Conservation (phyloP, 805 yeast species). For the Candida alai region DNA sequence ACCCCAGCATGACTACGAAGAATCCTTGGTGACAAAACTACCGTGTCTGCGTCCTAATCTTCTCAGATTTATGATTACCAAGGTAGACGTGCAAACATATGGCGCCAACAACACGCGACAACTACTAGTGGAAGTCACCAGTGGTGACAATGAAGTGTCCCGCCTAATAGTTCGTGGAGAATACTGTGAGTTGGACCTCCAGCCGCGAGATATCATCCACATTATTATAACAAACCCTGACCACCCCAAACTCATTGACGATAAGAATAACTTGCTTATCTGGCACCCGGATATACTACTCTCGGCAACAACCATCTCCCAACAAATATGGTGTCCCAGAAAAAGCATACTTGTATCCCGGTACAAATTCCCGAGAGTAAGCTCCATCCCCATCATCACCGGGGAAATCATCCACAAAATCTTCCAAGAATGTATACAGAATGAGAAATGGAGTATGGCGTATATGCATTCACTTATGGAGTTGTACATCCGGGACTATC, state of each 20-base stretch:
- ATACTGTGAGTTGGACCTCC: conserved; percentile 49
- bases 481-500: conserved; percentile 36
- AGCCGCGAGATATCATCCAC: conserved; percentile 57
- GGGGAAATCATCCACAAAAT: conserved; percentile 82
- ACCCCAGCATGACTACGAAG: conserved; percentile 3
- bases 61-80: conserved; percentile 44
- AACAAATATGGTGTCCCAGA: conserved; percentile 69
- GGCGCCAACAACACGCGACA: conserved; percentile 35
- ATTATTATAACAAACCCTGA: conserved; percentile 45
- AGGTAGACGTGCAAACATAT: conserved; percentile 18
- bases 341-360: conserved; percentile 59
- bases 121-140: conserved; percentile 50
- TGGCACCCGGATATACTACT: conserved; percentile 81
- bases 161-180: conserved; percentile 59
- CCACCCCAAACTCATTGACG: conserved; percentile 47
- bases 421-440: conserved; percentile 55
- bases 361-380: conserved; percentile 60
- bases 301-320: conserved; percentile 79
- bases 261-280: conserved; percentile 58
- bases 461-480: conserved; percentile 40
- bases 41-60: conserved; percentile 39
- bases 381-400: conserved; percentile 60
- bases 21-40: background rate
- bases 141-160: conserved; percentile 24
- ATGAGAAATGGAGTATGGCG: conserved; percentile 30